phyloP scores from a whole-genome alignment of 1,284 basidiomycete genomes.

The Laetiporus sulphureus region DNA sequence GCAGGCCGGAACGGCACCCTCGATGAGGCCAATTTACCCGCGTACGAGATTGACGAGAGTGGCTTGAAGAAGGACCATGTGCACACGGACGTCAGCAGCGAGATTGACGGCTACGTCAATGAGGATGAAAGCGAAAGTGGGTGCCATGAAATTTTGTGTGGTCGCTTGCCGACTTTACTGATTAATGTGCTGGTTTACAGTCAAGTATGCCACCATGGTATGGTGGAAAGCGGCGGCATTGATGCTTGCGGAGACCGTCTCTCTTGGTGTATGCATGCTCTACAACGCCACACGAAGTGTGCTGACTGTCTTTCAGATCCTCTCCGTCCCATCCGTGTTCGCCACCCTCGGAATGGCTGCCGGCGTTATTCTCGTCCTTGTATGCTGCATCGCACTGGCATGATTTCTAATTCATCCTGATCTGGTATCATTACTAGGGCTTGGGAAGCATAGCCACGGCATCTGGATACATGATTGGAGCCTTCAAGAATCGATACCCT shows the following conservation, averaged over 20 bases:
- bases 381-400: slow-evolving; percentile 1
- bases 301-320: slow-evolving; percentile 15
- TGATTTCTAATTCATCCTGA: background rate
- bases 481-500: slow-evolving; percentile 26
- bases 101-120: slow-evolving; percentile 13
- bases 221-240: slow-evolving; percentile 30
- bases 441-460: slow-evolving; percentile 23
- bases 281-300: background rate
- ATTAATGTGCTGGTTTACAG: slow-evolving; percentile 12
- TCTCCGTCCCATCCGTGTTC: slow-evolving; percentile 26
- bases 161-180: too few relatives aligned
- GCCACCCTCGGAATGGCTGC: slow-evolving; percentile 25
- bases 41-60: background rate
- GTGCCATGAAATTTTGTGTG: too few relatives aligned
- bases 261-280: slow-evolving; percentile 19
- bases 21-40: too few relatives aligned
- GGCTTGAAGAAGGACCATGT: background rate
- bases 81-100: background rate
- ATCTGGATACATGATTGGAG: slow-evolving; percentile 24
- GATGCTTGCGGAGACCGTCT: slow-evolving; percentile 29
- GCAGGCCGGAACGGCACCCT: background rate
- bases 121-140: slow-evolving; percentile 14
- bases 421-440: slow-evolving; percentile 10
- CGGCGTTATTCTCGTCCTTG: slow-evolving; percentile 24
- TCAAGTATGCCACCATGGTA: slow-evolving; percentile 29